Evolutionary conservation across 2,329 filamentous ascomycete species (phyloP).

Genomic region (Metarhizium rileyi): DNA sequence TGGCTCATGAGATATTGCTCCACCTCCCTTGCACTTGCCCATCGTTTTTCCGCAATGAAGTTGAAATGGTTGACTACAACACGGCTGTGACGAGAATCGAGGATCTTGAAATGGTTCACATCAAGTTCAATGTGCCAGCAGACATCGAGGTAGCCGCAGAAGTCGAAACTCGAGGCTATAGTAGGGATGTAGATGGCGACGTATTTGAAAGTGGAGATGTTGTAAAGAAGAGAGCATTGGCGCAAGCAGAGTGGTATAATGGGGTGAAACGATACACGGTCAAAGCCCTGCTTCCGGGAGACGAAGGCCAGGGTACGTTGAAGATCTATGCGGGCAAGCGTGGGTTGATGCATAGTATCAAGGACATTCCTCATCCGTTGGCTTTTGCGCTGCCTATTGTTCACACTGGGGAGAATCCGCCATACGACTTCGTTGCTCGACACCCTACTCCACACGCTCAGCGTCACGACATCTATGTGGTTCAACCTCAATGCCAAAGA

Average conservation of each 20-base stretch:
- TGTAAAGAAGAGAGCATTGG: conserved; percentile 74
- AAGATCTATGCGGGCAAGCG: conserved; percentile 92
- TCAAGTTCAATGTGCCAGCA: conserved; percentile 77
- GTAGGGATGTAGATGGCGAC: conserved; percentile 79
- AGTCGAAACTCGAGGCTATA: conserved; percentile 74
- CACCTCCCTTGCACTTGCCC: conserved; percentile 80
- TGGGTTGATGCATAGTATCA: conserved; percentile 94
- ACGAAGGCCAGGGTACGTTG: conserved; percentile 78
- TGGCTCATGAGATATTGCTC: conserved; percentile 76
- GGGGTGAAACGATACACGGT: conserved; percentile 86
- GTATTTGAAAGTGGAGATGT: conserved; percentile 86
- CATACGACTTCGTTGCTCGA: conserved; percentile 84
- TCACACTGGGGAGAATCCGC: conserved; percentile 84
- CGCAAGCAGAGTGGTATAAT: conserved; percentile 84
- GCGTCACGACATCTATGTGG: conserved; percentile 91
- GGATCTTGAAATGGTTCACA: conserved; percentile 84
- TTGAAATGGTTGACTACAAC: conserved; percentile 83
- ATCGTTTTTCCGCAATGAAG: conserved; percentile 71
- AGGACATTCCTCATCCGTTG: conserved; percentile 87
- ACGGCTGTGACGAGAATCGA: conserved; percentile 79
- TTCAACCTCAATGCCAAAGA: conserved; percentile 84
- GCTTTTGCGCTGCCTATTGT: conserved; percentile 84
- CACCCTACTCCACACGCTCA: conserved; percentile 98
- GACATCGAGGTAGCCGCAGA: conserved; percentile 91
- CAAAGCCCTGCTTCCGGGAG: conserved; percentile 83